A percentile compares a stretch with the other conserved stretches of the same genome.
Conservation (phyloP, 176 grass and related monocot genomes). For the Cymbopogon citratus region DNA sequence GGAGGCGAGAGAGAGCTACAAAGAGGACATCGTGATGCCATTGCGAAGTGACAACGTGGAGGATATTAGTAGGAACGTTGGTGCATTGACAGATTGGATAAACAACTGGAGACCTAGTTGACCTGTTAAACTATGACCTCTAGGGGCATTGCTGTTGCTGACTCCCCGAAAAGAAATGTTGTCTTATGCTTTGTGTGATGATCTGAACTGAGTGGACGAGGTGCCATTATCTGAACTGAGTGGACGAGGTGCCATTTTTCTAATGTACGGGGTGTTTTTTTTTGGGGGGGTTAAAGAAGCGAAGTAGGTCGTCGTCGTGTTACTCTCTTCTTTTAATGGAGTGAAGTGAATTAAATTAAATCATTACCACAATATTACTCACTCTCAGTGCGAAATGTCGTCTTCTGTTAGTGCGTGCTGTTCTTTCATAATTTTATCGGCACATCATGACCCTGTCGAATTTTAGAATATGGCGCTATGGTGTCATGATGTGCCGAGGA, state of each 20-base stretch:
- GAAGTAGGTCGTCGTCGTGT: too few relatives aligned
- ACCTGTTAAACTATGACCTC: neutral
- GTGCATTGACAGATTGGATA: slow-evolving; percentile 64
- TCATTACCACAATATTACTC: neutral
- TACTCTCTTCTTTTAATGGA: neutral
- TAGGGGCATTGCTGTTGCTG: neutral
- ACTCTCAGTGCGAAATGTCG: too few relatives aligned
- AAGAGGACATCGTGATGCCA: slow-evolving; percentile 65
- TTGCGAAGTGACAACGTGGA: slow-evolving; percentile 73
- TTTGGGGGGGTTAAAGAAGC: neutral
- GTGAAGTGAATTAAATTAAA: neutral
- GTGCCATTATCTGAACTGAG: neutral
- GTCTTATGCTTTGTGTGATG: neutral
- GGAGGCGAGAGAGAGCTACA: slow-evolving; percentile 87
- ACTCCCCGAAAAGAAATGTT: neutral
- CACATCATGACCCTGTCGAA: too few relatives aligned
- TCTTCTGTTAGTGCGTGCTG: too few relatives aligned
- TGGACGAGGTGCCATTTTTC: neutral
- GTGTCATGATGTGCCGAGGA: too few relatives aligned
- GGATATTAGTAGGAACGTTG: slow-evolving; percentile 81
- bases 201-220: neutral
- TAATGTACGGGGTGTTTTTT: neutral
- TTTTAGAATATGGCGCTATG: too few relatives aligned
- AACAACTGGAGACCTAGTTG: slow-evolving; percentile 58
- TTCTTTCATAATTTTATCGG: too few relatives aligned